Evolutionary conservation across 73 alveolate species (phyloP), one percentile per base, ranked within the genome.

Genomic region (Diophrys appendiculata): DNA sequence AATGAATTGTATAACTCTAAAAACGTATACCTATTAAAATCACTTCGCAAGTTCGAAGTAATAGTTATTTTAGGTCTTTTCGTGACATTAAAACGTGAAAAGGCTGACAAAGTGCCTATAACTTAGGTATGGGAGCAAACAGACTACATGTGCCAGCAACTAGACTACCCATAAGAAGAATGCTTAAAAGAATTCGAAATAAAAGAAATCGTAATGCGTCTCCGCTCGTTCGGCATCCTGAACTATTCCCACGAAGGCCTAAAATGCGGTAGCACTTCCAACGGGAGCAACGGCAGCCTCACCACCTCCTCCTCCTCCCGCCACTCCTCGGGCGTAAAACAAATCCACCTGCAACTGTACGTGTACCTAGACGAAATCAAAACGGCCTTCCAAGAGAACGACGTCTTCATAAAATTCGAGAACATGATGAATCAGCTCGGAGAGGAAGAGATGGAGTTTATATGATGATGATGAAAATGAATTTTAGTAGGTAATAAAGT

Each of bases 1-100:
- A 78, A 75, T 29, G 98, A 93, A 53, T 79, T 86, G 52, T 89
- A 90, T 76, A 82, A 78, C 83, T 90, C 96, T 0, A 90, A 90
- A 67, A 80, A 83, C 33, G 88, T 82, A 52, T 77, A 84, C 34
- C 86, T 93, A 31, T 82, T 93, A 14, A 33, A 74, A 35, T 88
- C 95, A 34, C 84, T 93, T 22, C 79, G 94, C 32, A 86, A 82
- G 52, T 81, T 71, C 53, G 98, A 93, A 79, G 84, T 81, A 54
- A 73, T 89, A 24, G 88, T 93, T 33, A 69, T 92, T 23, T 33
- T 91, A 35, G 91, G 18, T 26, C 29, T 67, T 25, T 27, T 27
- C 8, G 2, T 14, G 76, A 31, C 27, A 23, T 0, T 80, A 80
- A 29, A 2, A 23, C 54, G 18, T 22, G 32, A 65, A 22, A 23